Base-by-base conservation (phyloP, 345 rosid species). In the Ricinus communis region DNA sequence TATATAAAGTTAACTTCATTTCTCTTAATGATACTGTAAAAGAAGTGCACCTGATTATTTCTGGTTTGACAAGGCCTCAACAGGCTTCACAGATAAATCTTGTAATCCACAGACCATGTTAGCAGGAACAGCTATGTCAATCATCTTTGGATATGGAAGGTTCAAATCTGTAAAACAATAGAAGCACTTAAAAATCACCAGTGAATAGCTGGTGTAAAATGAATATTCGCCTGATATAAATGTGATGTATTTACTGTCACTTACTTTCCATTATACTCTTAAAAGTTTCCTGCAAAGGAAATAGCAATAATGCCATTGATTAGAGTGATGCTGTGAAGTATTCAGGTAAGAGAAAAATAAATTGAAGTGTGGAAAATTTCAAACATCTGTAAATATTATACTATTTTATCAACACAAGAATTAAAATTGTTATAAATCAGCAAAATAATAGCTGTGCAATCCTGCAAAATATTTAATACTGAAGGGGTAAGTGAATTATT, bases 21-120 rank as follows among this genome's bases (percentile, higher is more conserved):
- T 12, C 5, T 43, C 8, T 8, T 1, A 1, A 2, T 36, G n/a
- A 12, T 47, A 58, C 14, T 15, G 8, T 56, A 30, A 56, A 56
- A 59, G 19, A 21, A 27, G 24, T 10, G 54, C 15, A 46, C 21
- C 66, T 45, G 47, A 31, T 19, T n/a, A 47, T 49, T 47, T 33
- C 28, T 47, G 59, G 47, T 22, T 49, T 14, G 46, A 51, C 8
- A 43, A 31, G 47, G 71, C 33, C 57, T 70, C 61, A 36, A 31
- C 73, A 51, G 56, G 73, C 70, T 77, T 72, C 61, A 73, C 51
- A 24, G 76, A 62, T 65, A 61, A 31, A 71, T 87, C 97, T 86
- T 95, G 99, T 84, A 89, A 77, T 59, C 98, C 98, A 67, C 98
- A 95, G 13, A 84, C 87, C 91, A 90, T 74, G 63, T 92, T 95